Conservation (phyloP, 1,284 basidiomycete genomes). For the Flammula alnicola region DNA sequence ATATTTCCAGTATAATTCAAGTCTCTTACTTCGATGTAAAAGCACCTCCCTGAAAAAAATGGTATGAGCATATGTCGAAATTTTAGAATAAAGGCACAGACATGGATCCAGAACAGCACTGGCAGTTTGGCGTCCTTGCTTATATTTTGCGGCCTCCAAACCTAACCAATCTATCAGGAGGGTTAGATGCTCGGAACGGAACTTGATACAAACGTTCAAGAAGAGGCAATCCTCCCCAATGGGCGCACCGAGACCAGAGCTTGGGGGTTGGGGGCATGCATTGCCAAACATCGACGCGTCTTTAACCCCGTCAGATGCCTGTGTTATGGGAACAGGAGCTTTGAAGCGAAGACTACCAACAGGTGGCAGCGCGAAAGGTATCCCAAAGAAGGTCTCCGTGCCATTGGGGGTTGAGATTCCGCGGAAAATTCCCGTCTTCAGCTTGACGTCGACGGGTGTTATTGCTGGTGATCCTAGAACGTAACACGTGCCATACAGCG, state of each 20-base stretch:
- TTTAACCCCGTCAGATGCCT: slow-evolving; percentile 35
- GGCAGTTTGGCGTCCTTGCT: slow-evolving; percentile 42
- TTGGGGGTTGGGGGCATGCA: slow-evolving; percentile 57
- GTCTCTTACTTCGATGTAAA: slow-evolving; percentile 47
- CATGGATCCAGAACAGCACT: slow-evolving; percentile 58
- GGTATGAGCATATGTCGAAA: neutral
- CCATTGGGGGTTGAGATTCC: slow-evolving; percentile 46
- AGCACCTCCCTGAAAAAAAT: slow-evolving; percentile 51
- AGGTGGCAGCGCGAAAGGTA: slow-evolving; percentile 70
- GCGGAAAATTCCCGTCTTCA: slow-evolving; percentile 51
- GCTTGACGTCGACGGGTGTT: slow-evolving; percentile 37
- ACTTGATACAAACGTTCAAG: slow-evolving; percentile 47
- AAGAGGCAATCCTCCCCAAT: slow-evolving; percentile 60
- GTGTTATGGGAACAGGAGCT: slow-evolving; percentile 57
- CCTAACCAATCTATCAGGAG: slow-evolving; percentile 27
- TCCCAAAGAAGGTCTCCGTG: slow-evolving; percentile 62
- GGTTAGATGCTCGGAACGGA: neutral
- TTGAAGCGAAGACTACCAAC: slow-evolving; percentile 59
- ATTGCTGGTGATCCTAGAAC: slow-evolving; percentile 17
- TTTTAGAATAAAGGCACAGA: slow-evolving; percentile 28
- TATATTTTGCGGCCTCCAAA: slow-evolving; percentile 47
- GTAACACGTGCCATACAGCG: slow-evolving; percentile 10
- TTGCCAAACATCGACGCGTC: slow-evolving; percentile 58
- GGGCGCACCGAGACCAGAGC: slow-evolving; percentile 46
- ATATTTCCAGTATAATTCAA: neutral